Base-by-base conservation (phyloP, 2,329 filamentous ascomycete species). In the Fusarium tjaetaba region DNA sequence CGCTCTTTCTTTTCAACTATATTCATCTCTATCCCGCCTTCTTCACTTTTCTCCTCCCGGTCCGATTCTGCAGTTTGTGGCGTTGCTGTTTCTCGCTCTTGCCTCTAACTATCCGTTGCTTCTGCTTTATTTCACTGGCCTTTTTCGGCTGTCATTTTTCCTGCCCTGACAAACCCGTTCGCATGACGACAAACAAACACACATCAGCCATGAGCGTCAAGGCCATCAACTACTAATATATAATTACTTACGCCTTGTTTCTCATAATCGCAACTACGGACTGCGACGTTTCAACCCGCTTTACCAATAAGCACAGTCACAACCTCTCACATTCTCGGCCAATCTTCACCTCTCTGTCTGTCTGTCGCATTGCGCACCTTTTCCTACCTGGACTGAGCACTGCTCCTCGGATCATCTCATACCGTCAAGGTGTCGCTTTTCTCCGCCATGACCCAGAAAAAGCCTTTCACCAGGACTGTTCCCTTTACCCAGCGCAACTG, bases 401-500 rank as follows among this genome's bases (percentile, higher is more conserved):
- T 42, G 49, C 52, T 70, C 56, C 32, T 55, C 61, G 68, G 65
- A 56, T 59, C 57, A 56, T 65, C 63, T 52, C 61, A 51, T 58
- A 59, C 60, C 45, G 78, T 75, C 76, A 81, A 82, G 80, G 80
- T 75, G 77, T 73, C 75, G 75, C 79, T 79, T 78, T 79, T 73
- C 34, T 73, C 79, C 80, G 82, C 80, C 81, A 89, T 89, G 87
- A 85, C 86, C 78, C 81, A 82, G 76, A 82, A 83, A 77, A 83
- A 80, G 78, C 82, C 83, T 71, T 85, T 82, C 77, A 83, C 84
- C 80, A 85, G 85, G 81, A 84, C 82, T 75, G 82, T 86, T 64
- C 87, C 88, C 68, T 89, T 87, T 79, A 85, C 89, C 68, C 86
- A 88, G 74, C 85, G 87, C 78, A 88, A 86, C 78, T 88, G 86